phyloP scores from a whole-genome alignment of 371 early-diverging fungal species.

The Cokeromyces recurvatus region DNA sequence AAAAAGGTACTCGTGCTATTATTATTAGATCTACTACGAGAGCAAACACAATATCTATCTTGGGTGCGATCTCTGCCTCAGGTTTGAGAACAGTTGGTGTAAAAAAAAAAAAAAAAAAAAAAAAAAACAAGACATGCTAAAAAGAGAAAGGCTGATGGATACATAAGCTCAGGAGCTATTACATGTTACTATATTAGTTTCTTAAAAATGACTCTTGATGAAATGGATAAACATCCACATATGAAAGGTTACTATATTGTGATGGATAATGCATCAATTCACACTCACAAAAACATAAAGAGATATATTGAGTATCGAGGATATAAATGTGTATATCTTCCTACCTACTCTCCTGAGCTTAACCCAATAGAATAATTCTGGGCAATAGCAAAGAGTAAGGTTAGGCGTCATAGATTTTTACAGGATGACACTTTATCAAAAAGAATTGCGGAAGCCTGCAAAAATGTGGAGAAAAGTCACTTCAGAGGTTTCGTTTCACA shows the following conservation, averaged over 20 bases:
- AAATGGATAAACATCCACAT: background rate
- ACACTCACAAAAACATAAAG: constrained; percentile 17
- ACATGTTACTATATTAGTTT: background rate
- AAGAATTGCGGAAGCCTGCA: constrained; percentile 5
- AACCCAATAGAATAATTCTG: constrained; percentile 18
- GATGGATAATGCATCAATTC: constrained; percentile 3
- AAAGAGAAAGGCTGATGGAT: constrained; percentile 9
- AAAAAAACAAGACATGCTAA: constrained; percentile 13
- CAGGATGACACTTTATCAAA: constrained; percentile 12
- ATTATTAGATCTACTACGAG: constrained; percentile 12
- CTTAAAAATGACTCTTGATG: background rate
- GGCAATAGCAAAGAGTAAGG: constrained; percentile 15
- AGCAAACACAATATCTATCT: constrained; percentile 14
- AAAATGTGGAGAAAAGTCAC: constrained; percentile 7
- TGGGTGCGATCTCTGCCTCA: constrained; percentile 10
- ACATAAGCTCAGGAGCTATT: background rate
- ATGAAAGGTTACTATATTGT: background rate
- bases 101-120: too few species aligned
- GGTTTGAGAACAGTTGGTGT: constrained; percentile 10
- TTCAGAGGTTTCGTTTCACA: constrained; percentile 15
- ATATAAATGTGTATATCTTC: constrained; percentile 18
- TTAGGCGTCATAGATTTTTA: constrained; percentile 16
- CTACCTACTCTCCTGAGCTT: constrained; percentile 12
- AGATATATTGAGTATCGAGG: constrained; percentile 16
- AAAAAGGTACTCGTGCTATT: background rate